Evolutionary conservation across 768 basidiomycete species (phyloP), one percentile per base, ranked within the genome.

Genomic region (Mycena filopes): DNA sequence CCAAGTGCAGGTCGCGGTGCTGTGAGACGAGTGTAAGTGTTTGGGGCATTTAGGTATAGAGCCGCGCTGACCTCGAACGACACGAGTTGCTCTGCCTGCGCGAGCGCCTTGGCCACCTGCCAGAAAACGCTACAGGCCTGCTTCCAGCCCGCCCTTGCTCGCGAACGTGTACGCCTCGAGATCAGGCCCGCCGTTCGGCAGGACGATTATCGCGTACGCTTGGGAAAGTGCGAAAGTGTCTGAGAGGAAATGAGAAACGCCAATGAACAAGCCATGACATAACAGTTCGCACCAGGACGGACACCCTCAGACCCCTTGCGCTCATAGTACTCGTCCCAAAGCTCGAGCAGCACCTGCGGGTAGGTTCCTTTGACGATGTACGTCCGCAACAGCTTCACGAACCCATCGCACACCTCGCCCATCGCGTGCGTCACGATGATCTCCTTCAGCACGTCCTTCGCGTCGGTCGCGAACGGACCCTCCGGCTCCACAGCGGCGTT

Each of bases 1-100:
- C 98, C 88, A 94, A 95, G 72, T 99, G 98, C n/a, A 99, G 87
- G 76, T 99, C 98, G 33, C 98, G 95, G 78, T 99, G 98, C 97
- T 99, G 72, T 51, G 57, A 51, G 55, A 45, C 41, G 29, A 18
- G 50, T 55, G 69, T 57, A 13, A 54, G 43, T 58, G 21, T 10
- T 16, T 25, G 6, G 18, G 40, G 20, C 48, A 28, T 4, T 48
- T 18, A 47, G 47, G 33, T 16, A 8, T 20, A 9, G 55, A 28
- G 2, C 6, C 20, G 40, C 65, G 4, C 86, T 60, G 67, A 98
- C 97, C 87, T 99, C 98, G 61, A 99, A 99, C 15, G 86, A 83
- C 16, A 91, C 88, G 51, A 90, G 78, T 38, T 86, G 83, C 74
- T 99, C 98, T 2, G 95, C 98, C 46, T 86, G 83, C 0, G 87